Evolutionary conservation across 75 land plant species (phyloP).

Genomic region (Cunninghamia lanceolata): DNA sequence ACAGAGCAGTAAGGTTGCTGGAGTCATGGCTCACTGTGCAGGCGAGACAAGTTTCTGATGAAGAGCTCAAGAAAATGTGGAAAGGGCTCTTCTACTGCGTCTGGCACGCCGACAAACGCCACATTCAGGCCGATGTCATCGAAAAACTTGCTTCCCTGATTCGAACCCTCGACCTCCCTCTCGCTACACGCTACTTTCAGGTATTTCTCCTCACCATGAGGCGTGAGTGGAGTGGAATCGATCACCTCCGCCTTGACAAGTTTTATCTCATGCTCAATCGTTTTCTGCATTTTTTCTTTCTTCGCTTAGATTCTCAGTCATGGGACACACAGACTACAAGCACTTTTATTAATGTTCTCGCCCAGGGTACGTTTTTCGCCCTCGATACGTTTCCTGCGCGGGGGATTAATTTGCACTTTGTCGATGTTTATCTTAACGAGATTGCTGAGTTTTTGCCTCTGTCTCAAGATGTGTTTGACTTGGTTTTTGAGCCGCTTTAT

Average conservation of each 20-base stretch:
- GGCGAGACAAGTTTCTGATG: slow-evolving; percentile 30
- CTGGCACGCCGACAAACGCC: slow-evolving; percentile 90
- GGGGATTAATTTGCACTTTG: slow-evolving; percentile 74
- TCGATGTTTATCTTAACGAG: slow-evolving; percentile 64
- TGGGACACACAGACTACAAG: slow-evolving; percentile 49
- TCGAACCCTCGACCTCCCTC: slow-evolving; percentile 21
- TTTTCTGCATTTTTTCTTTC: slow-evolving; percentile 45
- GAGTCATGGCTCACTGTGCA: slow-evolving; percentile 43
- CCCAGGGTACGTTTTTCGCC: slow-evolving; percentile 36
- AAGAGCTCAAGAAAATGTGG: slow-evolving; percentile 82
- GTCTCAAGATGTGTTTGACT: slow-evolving; percentile 23
- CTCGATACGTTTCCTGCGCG: slow-evolving; percentile 42
- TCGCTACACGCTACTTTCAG: slow-evolving; percentile 46
- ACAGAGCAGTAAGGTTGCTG: slow-evolving; percentile 51
- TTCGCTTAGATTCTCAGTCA: slow-evolving; percentile 24
- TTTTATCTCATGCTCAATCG: slow-evolving; percentile 73
- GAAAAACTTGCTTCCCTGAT: slow-evolving; percentile 51
- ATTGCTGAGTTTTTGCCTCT: slow-evolving; percentile 52
- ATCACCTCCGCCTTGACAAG: slow-evolving; percentile 77
- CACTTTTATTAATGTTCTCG: slow-evolving; percentile 40
- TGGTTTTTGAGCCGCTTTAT: slow-evolving; percentile 58
- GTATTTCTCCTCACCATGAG: slow-evolving; percentile 63
- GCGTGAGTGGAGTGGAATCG: slow-evolving; percentile 96
- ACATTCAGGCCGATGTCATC: slow-evolving; percentile 58
- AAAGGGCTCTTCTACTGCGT: slow-evolving; percentile 92